Conservation (phyloP, 345 rosid genomes). For the Pseudoturritis turrita region DNA sequence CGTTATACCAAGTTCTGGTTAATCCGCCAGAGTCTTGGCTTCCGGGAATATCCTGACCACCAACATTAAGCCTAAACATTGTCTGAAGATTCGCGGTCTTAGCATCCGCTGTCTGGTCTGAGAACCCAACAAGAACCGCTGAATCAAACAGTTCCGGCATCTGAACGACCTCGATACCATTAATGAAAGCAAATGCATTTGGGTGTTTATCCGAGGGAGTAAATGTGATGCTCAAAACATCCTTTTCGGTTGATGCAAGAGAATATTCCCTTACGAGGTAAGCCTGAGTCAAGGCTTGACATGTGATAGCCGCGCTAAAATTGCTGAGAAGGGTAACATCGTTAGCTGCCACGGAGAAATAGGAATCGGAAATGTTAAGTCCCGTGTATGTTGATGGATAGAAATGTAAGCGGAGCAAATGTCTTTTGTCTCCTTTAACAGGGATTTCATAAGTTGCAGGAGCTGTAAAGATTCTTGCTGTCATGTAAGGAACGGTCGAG, state of each 20-base stretch:
- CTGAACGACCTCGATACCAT: conserved; percentile 63
- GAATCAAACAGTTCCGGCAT: conserved; percentile 54
- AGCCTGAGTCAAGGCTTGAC: conserved; percentile 65
- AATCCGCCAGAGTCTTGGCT: conserved; percentile 54
- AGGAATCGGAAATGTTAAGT: conserved; percentile 45
- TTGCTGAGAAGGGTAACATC: conserved; percentile 56
- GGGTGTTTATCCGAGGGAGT: conserved; percentile 43
- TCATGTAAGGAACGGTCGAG: conserved; percentile 66
- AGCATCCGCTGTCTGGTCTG: conserved; percentile 35
- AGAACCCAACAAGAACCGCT: conserved; percentile 48
- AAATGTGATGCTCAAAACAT: conserved; percentile 41
- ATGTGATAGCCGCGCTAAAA: conserved; percentile 69
- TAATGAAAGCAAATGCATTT: conserved; percentile 55
- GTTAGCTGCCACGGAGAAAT: conserved; percentile 49
- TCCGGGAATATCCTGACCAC: conserved; percentile 56
- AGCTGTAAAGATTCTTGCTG: conserved; percentile 58
- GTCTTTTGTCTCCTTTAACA: conserved; percentile 34
- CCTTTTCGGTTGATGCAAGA: conserved; percentile 38
- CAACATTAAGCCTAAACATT: conserved; percentile 67
- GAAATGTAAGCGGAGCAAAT: conserved; percentile 54
- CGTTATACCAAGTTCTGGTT: conserved; percentile 71
- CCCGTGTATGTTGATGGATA: conserved; percentile 56
- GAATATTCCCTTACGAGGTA: conserved; percentile 62
- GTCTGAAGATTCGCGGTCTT: conserved; percentile 42
- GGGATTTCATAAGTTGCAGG: conserved; percentile 53